These are phyloP conservation scores for Loxodes magnus DNA, from an alignment of 73 alveolate species.

Conservation along the genomic window DNA sequence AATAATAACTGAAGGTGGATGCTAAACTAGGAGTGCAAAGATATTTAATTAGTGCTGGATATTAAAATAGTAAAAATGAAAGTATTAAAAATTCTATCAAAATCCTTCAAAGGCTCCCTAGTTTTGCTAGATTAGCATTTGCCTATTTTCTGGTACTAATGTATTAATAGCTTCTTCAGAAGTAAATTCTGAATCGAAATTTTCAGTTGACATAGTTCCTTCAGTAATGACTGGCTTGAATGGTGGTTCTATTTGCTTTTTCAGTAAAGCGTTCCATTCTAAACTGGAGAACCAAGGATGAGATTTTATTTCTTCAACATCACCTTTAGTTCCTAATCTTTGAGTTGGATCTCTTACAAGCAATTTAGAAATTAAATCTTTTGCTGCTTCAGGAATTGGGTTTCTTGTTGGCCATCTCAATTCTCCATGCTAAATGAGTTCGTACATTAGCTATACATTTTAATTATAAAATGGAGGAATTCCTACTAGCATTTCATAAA, in stretches of 20 bases:
- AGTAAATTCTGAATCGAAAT: conserved; percentile 45
- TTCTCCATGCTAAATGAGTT: conserved; percentile 55
- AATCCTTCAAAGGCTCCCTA: neutral
- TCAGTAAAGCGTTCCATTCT: conserved; percentile 9
- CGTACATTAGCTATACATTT: conserved; percentile 76
- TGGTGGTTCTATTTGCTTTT: conserved; percentile 31
- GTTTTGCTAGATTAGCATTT: neutral
- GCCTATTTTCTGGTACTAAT: conserved; percentile 8
- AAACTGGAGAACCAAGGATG: too few relatives aligned
- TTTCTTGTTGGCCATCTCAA: conserved; percentile 69
- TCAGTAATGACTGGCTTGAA: conserved; percentile 36
- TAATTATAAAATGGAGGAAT: conserved; percentile 87
- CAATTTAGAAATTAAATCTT: conserved; percentile 56
- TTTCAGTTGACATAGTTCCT: conserved; percentile 28
- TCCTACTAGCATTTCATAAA: conserved; percentile 86
- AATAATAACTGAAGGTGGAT: too few relatives aligned
- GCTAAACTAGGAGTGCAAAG: too few relatives aligned
- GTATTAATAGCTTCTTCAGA: conserved; percentile 30
- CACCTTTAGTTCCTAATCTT: conserved; percentile 74
- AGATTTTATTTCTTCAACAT: conserved; percentile 72
- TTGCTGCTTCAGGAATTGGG: conserved; percentile 55
- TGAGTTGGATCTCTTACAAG: conserved; percentile 61
- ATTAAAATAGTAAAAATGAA: too few relatives aligned
- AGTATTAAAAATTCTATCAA: too few relatives aligned
- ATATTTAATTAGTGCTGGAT: too few relatives aligned